Evolutionary conservation across 148 eudicot species (phyloP).

Genomic region (Silene conica): DNA sequence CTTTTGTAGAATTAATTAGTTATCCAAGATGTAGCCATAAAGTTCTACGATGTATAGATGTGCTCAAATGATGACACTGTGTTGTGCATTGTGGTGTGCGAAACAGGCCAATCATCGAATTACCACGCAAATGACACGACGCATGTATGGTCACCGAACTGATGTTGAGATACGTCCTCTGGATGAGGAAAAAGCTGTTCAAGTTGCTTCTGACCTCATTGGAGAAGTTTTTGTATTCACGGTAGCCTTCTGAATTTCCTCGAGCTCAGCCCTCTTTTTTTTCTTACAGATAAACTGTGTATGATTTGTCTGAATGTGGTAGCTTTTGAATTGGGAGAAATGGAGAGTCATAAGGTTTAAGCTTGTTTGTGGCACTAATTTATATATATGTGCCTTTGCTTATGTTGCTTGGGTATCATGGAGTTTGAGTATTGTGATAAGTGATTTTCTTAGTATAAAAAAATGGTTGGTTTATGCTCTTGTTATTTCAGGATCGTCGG

Average conservation of each 20-base stretch:
- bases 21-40: background rate
- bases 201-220: slow-evolving; percentile 86
- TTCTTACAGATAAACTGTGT: background rate
- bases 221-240: slow-evolving; percentile 83
- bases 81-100: slow-evolving; percentile 9
- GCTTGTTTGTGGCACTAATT: background rate
- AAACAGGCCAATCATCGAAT: slow-evolving; percentile 73
- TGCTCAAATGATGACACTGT: background rate
- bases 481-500: too few relatives aligned
- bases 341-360: background rate
- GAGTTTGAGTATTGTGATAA: too few relatives aligned
- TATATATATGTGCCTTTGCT: background rate
- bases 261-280: background rate
- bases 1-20: background rate
- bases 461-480: too few relatives aligned
- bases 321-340: background rate
- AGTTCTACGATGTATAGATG: background rate
- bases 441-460: too few relatives aligned
- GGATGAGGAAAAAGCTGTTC: slow-evolving; percentile 85
- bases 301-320: background rate
- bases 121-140: slow-evolving; percentile 72
- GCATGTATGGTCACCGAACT: slow-evolving; percentile 75
- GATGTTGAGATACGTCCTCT: slow-evolving; percentile 87
- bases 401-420: too few relatives aligned
- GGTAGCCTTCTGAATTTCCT: slow-evolving; percentile 33